Evolutionary conservation across 2,329 filamentous ascomycete species (phyloP).

Genomic region (Teratosphaeriaceae sp.): DNA sequence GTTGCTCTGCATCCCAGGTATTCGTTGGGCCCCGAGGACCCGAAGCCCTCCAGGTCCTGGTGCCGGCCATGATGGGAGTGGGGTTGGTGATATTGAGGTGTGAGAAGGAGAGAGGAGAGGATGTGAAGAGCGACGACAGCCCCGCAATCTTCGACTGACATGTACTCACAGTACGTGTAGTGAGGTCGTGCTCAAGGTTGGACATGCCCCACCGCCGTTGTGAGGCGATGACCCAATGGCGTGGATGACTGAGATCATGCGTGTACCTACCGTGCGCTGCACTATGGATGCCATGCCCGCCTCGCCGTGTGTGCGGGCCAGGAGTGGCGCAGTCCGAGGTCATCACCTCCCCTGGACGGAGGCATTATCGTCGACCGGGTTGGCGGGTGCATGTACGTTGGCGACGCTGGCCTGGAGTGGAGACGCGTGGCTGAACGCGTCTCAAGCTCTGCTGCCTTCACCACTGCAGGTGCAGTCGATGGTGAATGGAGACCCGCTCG

Average conservation of each 20-base stretch:
- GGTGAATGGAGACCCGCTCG: no score
- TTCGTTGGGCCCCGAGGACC: background rate
- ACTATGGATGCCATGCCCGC: no score
- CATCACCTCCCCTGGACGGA: no score
- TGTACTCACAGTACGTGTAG: background rate
- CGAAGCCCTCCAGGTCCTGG: background rate
- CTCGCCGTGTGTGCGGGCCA: no score
- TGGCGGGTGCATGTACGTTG: no score
- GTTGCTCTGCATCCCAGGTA: slow-evolving; percentile 1
- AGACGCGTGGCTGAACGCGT: no score
- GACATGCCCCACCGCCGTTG: background rate
- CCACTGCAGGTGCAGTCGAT: no score
- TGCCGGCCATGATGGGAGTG: background rate
- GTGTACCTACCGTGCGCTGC: background rate
- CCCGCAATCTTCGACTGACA: background rate
- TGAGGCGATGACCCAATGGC: background rate
- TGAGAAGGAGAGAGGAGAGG: background rate
- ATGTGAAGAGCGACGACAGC: background rate
- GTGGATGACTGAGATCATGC: background rate
- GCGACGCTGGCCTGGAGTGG: no score
- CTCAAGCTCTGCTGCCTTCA: no score
- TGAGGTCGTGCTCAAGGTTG: background rate
- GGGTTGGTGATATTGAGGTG: background rate
- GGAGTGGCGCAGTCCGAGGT: no score
- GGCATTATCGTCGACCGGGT: no score